These are phyloP conservation scores for Capronia americana DNA, from an alignment of 2,329 filamentous ascomycete species.

Conservation along the genomic window DNA sequence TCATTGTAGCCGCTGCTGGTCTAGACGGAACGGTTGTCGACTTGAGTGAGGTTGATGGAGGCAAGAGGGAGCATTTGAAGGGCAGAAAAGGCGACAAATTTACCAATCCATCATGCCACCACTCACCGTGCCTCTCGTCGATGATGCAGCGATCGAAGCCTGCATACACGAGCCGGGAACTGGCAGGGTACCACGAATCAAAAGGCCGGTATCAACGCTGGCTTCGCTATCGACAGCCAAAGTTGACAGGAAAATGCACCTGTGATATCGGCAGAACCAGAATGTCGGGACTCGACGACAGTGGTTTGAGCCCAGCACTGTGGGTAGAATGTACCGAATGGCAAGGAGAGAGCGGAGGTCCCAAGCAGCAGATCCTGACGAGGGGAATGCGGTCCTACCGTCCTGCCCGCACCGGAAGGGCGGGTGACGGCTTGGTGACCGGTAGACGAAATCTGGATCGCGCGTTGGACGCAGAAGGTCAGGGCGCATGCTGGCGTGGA, in stretches of 20 bases:
- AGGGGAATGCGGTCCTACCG: slow-evolving; percentile 4
- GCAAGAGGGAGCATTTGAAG: not conserved
- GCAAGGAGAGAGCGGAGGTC: not conserved
- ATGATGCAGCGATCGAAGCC: not conserved
- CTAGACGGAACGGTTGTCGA: not conserved
- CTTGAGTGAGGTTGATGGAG: not conserved
- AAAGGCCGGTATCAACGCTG: not conserved
- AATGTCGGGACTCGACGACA: slow-evolving; percentile 22
- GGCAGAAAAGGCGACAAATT: not conserved
- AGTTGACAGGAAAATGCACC: not conserved
- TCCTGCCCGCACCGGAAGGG: slow-evolving; percentile 5
- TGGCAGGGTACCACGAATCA: slow-evolving; percentile 10
- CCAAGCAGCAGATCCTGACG: slow-evolving; percentile 7
- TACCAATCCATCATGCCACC: slow-evolving; percentile 2
- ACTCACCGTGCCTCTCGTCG: slow-evolving; percentile 1
- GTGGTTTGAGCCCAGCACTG: not conserved
- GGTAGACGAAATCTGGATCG: not conserved
- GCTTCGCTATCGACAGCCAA: not conserved
- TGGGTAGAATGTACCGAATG: slow-evolving; percentile 1
- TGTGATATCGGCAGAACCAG: slow-evolving; percentile 15
- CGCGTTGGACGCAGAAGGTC: not conserved
- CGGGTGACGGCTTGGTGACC: not conserved
- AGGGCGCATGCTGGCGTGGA: slow-evolving; percentile 8
- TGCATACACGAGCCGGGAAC: slow-evolving; percentile 9
- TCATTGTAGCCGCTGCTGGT: not conserved